A percentile compares a stretch with the other conserved stretches of the same genome.
Evolutionary conservation across 164 flowering plant species (phyloP).

Genomic region (Warburgia ugandensis): DNA sequence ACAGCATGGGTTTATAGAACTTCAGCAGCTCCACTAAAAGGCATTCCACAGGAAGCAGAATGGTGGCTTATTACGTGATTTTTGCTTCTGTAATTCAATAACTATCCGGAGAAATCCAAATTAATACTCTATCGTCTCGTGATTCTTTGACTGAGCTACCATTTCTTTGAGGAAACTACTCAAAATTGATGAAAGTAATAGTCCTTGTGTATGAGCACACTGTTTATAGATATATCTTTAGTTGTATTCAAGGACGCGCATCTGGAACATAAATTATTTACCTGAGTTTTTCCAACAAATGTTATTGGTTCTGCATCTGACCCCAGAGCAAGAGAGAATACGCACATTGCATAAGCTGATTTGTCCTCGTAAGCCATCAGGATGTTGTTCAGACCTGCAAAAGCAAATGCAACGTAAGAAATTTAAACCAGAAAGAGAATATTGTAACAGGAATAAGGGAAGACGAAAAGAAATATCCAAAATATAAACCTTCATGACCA

Average conservation of each 20-base stretch:
- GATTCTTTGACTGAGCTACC: background rate
- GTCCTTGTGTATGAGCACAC: background rate
- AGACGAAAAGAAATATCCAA: background rate
- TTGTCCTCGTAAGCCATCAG: slow-evolving; percentile 92
- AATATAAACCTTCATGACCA: slow-evolving; percentile 91
- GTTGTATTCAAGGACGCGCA: background rate
- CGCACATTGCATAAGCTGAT: slow-evolving; percentile 87
- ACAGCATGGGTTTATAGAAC: too few relatives aligned
- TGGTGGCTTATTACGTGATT: background rate
- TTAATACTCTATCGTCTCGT: background rate
- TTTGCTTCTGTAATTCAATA: background rate
- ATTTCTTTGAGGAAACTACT: background rate
- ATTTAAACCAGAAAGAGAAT: background rate
- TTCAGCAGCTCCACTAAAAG: too few relatives aligned
- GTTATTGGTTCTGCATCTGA: slow-evolving; percentile 75
- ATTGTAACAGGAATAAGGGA: background rate
- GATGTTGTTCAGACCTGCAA: slow-evolving; percentile 78
- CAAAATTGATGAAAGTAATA: background rate
- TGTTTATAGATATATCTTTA: background rate
- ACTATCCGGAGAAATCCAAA: background rate
- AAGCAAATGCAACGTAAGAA: background rate
- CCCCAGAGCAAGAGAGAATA: slow-evolving; percentile 86
- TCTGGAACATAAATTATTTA: slow-evolving; percentile 16
- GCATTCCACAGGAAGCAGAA: too few relatives aligned
- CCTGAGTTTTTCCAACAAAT: slow-evolving; percentile 78